Evolutionary conservation across 2,329 filamentous ascomycete genomes (phyloP), one percentile per base, ranked within the genome.

Genomic region (Alternaria sp.): DNA sequence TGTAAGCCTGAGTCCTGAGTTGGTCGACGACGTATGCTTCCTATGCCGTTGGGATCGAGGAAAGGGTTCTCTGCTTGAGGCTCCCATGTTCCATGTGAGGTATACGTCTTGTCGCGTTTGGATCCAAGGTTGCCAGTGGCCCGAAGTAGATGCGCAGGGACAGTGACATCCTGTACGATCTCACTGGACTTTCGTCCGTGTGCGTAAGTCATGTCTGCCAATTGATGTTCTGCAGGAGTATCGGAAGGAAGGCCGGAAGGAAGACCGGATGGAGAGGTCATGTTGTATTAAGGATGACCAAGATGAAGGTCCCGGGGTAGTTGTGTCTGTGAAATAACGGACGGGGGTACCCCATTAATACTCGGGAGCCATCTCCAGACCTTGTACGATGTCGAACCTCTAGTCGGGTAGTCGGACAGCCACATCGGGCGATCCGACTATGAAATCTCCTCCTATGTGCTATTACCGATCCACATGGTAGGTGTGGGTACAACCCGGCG

Each of bases 81-180:
- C 7, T 66, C 62, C 71, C 71, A 73, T 23, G 33, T 20, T n/a
- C 51, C 64, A 12, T 62, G 61, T 50, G 61, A 50, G 21, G 57
- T 47, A 14, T 61, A 58, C 33, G 46, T 54, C 18, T 55, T 60
- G 28, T 71, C 69, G 26, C 71, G 66, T 43, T 65, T 59, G 3
- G 71, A 71, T 28, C 64, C 65, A 47, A 66, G 58, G 26, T 66
- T 66, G 6, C 59, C 63, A 41, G 65, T 65, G 15, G 66, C 58
- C 56, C 67, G 71, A 23, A 73, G 59, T 20, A 73, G 71, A 51
- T 73, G 69, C 15, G 65, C 68, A 41, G 71, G 69, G 53, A 73
- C 69, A 25, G 67, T 60, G 49, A 72, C 70, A 64, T 72, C 65
- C 50, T 70, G 62, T 21, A 23, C 10, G 46, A 50, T 50, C 14